Conservation (phyloP, 345 rosid genomes). For the Eucalyptus sp. region DNA sequence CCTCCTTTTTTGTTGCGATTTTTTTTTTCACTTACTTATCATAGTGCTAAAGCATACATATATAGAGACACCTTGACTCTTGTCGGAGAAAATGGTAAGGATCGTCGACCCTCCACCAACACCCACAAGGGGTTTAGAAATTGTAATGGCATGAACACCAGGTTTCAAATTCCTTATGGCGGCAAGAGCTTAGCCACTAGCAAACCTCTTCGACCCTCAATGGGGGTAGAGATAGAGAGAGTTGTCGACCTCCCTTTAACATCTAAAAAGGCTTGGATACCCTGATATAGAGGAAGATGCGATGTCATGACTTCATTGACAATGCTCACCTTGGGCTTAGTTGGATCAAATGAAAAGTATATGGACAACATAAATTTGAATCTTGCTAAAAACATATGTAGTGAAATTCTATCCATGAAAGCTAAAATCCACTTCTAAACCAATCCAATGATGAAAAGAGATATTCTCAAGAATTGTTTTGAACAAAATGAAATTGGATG, state of each 20-base stretch:
- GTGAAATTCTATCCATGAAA: not conserved
- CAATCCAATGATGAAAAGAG: not conserved
- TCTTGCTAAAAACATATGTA: not conserved
- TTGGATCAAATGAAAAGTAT: not conserved
- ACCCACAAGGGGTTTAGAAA: not conserved
- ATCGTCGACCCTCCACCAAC: not conserved
- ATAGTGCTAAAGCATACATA: not conserved
- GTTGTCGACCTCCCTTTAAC: not conserved
- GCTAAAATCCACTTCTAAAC: not conserved
- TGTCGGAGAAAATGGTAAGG: not conserved
- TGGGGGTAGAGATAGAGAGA: not conserved
- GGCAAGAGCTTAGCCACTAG: not conserved
- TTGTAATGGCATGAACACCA: accelerated
- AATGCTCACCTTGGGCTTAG: not conserved
- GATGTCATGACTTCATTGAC: not conserved
- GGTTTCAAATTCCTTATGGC: not conserved
- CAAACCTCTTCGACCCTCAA: not conserved
- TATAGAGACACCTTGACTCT: not conserved
- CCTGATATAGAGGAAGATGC: not conserved
- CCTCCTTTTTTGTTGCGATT: not conserved
- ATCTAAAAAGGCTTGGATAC: not conserved
- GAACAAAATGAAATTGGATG: not conserved
- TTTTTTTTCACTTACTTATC: not conserved
- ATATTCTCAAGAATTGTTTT: not conserved
- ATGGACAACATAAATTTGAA: not conserved